phyloP scores from a whole-genome alignment of 1,284 basidiomycete genomes.

The Cutaneotrichosporon mucoides region DNA sequence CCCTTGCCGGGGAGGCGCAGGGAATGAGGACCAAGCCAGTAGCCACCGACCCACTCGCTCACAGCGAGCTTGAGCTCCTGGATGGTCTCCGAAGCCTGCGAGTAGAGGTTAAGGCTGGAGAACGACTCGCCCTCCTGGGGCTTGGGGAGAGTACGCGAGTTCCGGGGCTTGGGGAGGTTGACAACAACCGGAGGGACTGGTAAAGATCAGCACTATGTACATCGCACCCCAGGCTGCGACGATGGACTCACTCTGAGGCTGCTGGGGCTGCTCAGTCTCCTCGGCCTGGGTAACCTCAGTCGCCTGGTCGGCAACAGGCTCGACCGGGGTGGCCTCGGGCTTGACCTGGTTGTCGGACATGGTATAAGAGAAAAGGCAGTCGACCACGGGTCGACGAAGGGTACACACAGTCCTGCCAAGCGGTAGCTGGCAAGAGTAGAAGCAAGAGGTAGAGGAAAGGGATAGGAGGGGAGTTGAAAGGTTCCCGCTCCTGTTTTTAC shows the following conservation, averaged over 20 bases:
- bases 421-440: no score
- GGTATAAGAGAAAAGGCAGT: neutral
- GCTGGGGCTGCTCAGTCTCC: slow-evolving; percentile 9
- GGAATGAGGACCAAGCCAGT: slow-evolving; percentile 51
- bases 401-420: neutral
- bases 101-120: slow-evolving; percentile 37
- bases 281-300: slow-evolving; percentile 10
- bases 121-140: slow-evolving; percentile 25
- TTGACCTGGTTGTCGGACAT: slow-evolving; percentile 21
- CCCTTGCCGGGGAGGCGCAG: slow-evolving; percentile 35
- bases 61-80: slow-evolving; percentile 50
- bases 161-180: slow-evolving; percentile 41
- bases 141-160: slow-evolving; percentile 43
- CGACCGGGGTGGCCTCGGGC: slow-evolving; percentile 11
- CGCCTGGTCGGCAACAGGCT: slow-evolving; percentile 14
- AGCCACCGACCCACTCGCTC: slow-evolving; percentile 49
- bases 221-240: no score
- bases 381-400: neutral
- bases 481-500: no score
- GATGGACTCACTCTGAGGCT: neutral
- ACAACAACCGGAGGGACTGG: slow-evolving; percentile 40
- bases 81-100: slow-evolving; percentile 45
- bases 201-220: neutral
- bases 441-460: no score
- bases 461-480: no score